Evolutionary conservation across 2,329 filamentous ascomycete genomes (phyloP), one percentile per base, ranked within the genome.

Genomic region (Fusarium liriodendri): DNA sequence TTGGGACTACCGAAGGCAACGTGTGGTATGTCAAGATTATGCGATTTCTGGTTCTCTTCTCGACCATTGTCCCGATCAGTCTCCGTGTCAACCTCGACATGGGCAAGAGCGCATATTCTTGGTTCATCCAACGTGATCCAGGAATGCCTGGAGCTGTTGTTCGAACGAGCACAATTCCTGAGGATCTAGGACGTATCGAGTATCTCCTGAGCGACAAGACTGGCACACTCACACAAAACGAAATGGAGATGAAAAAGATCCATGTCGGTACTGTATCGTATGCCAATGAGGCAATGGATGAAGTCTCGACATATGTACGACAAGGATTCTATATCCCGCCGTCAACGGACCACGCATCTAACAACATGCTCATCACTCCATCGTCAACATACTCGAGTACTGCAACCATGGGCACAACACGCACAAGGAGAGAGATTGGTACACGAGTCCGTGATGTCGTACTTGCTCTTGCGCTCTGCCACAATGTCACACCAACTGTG

Each of bases 181-280:
- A 99, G 82, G 97, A 99, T 78, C 86, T 99, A 4, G 97, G 97
- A 9, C 90, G 97, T 27, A 97, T 99, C 52, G 97, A 99, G 82
- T 99, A 99, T 81, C 87, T 99, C 3, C 87, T 99, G 33, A 98
- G 95, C 72, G 97, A 99, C 83, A 99, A 99, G 83, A 99, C 97
- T 1, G 97, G 97, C n/a, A 99, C 97, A 2, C 83, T 99, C 69
- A 99, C 97, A 0, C 95, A 98, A 77, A 99, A 99, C 79, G 95
- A 98, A 79, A 98, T 98, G 95, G 96, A 98, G 80, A 93, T 99
- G 89, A 98, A 97, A 81, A 99, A 99, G 84, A 96, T 99, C 7
- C 97, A 99, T 79, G 94, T 99, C 62, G 97, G 97, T 11, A 99
- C 97, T 11, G 97, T 98, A 2, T 98, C 96, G 1, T 99, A 99